Base-by-base conservation (phyloP, 2,329 filamentous ascomycete species). In the Phialophora verrucosa region DNA sequence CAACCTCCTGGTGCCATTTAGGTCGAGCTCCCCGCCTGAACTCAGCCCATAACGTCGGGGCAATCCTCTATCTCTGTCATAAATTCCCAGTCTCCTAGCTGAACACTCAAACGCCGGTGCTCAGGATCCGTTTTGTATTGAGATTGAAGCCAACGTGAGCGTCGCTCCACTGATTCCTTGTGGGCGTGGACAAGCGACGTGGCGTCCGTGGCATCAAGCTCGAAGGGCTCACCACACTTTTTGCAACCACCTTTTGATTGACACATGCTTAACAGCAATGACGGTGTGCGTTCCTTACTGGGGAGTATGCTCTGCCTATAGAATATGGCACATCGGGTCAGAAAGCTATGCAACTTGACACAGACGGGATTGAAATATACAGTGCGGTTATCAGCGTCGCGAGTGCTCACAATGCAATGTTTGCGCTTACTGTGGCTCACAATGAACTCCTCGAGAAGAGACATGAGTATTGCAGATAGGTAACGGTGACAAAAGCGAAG, bases 371-470 rank as follows among this genome's bases (percentile, higher is more conserved):
- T 57, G 27, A 60, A 8, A 2, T 25, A 10, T 23, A 27, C 35
- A 64, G 64, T 69, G 67, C 47, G 64, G 62, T 59, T 53, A 49
- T 2, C 25, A n/a, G n/a, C 58, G 38, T 5, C 64, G 64, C 11
- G 47, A 6, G 12, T 69, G 67, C 38, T 49, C 60, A 17, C 50
- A 63, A 44, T 69, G 67, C 44, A 44, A 47, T 67, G 1, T 25
- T 32, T 10, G 55, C 62, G 8, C 49, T 67, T 3, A 44, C 56
- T 2, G 31, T 67, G 20, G 23, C 42, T 20, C 58, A 62, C 38
- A 1, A 64, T 17, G 62, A 56, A 29, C 53, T 27, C 8, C 12
- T 53, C 17, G 44, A 60, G 32, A n/a, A 32, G 3, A 17, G n/a
- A 20, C n/a, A 14, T 12, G 31, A 27, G 10, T 47, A 51, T 14